Evolutionary conservation across 2,329 filamentous ascomycete genomes (phyloP).

Genomic region (Colletotrichum tamarilloi): DNA sequence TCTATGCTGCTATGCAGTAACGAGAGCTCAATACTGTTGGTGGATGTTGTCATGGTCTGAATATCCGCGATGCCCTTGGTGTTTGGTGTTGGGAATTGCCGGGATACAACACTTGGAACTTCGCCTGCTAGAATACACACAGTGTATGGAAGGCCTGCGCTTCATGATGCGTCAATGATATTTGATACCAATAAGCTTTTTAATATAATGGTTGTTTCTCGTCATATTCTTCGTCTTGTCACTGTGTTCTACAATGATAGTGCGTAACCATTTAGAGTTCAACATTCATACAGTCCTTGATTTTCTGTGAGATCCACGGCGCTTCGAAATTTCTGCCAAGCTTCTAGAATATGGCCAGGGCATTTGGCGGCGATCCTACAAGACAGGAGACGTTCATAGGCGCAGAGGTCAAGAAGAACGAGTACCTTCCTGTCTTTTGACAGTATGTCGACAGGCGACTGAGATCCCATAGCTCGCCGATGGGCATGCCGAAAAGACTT

Average conservation of each 20-base stretch:
- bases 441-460: slow-evolving; percentile 64
- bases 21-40: neutral
- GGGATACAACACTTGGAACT: too few relatives aligned
- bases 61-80: neutral
- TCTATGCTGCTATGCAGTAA: neutral
- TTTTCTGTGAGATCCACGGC: too few relatives aligned
- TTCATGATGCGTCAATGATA: neutral
- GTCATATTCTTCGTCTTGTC: neutral
- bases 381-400: slow-evolving; percentile 68
- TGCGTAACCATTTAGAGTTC: too few relatives aligned
- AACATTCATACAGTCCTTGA: neutral
- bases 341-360: slow-evolving; percentile 55
- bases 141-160: too few relatives aligned
- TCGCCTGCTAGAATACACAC: too few relatives aligned
- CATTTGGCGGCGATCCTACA: slow-evolving; percentile 60
- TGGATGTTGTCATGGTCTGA: neutral
- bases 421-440: slow-evolving; percentile 63
- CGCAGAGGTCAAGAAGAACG: slow-evolving; percentile 70
- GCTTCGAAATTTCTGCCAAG: neutral
- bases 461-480: slow-evolving; percentile 68
- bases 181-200: neutral
- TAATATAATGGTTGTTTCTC: neutral
- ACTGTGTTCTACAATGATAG: neutral
- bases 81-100: too few relatives aligned
- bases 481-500: slow-evolving; percentile 62